Evolutionary conservation across 768 basidiomycete genomes (phyloP).

Genomic region (Lactarius quietus): DNA sequence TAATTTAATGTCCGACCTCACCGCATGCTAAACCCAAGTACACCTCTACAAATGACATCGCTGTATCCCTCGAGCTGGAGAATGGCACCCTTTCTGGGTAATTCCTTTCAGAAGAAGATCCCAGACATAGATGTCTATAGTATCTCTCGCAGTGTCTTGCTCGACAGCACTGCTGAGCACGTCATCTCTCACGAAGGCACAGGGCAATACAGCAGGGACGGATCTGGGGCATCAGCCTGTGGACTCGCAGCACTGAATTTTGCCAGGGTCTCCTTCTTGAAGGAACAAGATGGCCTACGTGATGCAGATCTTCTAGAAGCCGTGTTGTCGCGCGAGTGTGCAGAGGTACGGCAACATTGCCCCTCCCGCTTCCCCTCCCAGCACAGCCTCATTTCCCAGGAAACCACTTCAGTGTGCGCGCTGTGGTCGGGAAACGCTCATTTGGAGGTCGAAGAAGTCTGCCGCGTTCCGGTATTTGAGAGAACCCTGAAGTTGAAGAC

Average conservation of each 20-base stretch:
- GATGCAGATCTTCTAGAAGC: slow-evolving; percentile 34
- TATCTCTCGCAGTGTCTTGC: slow-evolving; percentile 3
- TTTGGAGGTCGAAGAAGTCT: slow-evolving; percentile 56
- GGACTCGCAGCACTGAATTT: slow-evolving; percentile 68
- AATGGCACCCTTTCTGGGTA: slow-evolving; percentile 34
- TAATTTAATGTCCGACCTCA: background rate
- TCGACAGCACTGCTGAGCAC: slow-evolving; percentile 35
- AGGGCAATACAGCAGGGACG: slow-evolving; percentile 47
- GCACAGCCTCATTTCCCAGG: slow-evolving; percentile 35
- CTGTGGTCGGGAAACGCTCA: slow-evolving; percentile 51
- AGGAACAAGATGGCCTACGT: slow-evolving; percentile 33
- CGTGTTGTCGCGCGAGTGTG: slow-evolving; percentile 35
- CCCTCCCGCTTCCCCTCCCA: background rate
- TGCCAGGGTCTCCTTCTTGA: slow-evolving; percentile 46
- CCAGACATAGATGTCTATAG: background rate
- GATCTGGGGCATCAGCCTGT: slow-evolving; percentile 51
- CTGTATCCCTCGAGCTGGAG: slow-evolving; percentile 30
- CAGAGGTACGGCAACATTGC: slow-evolving; percentile 35
- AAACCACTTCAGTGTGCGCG: slow-evolving; percentile 53
- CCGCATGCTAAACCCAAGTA: background rate
- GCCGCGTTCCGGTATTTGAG: slow-evolving; percentile 46
- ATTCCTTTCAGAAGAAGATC: background rate
- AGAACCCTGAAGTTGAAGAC: slow-evolving; percentile 36
- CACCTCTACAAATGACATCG: background rate
- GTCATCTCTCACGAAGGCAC: slow-evolving; percentile 46